Percentiles rank a stretch among this genome's conserved stretches.
phyloP scores from a whole-genome alignment of 371 early-diverging fungal genomes.

The Circinella umbellata region DNA sequence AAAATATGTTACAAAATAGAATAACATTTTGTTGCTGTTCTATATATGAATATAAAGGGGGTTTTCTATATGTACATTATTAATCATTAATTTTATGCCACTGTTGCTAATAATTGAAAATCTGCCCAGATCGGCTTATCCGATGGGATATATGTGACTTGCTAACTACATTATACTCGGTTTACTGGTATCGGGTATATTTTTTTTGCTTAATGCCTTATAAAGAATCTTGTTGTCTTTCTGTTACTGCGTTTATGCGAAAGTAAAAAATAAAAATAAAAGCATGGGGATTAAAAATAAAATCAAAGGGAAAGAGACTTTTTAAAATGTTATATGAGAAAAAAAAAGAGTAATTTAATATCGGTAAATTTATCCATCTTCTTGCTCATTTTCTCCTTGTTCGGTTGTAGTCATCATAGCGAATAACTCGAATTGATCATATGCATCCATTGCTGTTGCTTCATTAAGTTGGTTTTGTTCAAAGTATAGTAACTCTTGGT shows the following conservation, averaged over 20 bases:
- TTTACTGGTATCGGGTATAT: not conserved
- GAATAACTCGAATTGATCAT: constrained; percentile 30
- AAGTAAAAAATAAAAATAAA: not conserved
- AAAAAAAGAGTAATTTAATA: too few relatives aligned
- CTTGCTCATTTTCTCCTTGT: not conserved
- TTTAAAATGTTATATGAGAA: too few relatives aligned
- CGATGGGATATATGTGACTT: too few relatives aligned
- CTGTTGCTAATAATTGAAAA: constrained; percentile 5
- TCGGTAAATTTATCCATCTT: not conserved
- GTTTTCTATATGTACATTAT: not conserved
- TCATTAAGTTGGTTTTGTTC: constrained; percentile 11
- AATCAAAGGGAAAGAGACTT: too few relatives aligned
- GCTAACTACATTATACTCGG: too few relatives aligned
- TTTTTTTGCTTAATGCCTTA: not conserved
- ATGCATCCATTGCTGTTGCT: constrained; percentile 27
- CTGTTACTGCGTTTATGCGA: too few relatives aligned
- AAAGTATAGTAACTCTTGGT: constrained; percentile 25
- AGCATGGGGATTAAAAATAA: too few relatives aligned
- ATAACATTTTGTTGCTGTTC: not conserved
- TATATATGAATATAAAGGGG: not conserved
- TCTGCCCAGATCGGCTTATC: constrained; percentile 9
- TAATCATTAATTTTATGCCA: not conserved
- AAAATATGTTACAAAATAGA: not conserved
- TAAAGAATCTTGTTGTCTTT: too few relatives aligned
- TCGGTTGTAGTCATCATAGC: constrained; percentile 20